phyloP scores from a whole-genome alignment of 208 protist genomes.

The Porcisia deanei region DNA sequence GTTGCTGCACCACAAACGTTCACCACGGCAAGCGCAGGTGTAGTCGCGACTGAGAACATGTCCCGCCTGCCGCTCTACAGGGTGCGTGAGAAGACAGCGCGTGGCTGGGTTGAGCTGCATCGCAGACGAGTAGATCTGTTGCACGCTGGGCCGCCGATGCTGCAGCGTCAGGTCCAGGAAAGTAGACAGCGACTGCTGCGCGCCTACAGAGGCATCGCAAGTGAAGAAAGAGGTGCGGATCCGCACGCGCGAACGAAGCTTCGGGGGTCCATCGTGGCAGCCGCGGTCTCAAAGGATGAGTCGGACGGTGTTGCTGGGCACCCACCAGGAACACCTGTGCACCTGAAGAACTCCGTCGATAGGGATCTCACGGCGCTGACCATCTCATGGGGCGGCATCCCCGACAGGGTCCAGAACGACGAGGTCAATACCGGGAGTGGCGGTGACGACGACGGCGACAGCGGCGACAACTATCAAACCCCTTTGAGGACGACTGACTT shows the following conservation, averaged over 20 bases:
- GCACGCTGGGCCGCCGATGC: slow-evolving; percentile 12
- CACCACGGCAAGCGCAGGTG: not conserved
- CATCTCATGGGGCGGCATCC: slow-evolving; percentile 6
- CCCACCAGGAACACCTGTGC: not conserved
- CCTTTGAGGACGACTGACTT: not conserved
- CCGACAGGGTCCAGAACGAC: not conserved
- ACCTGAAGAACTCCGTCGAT: not conserved
- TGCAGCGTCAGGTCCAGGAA: slow-evolving; percentile 30
- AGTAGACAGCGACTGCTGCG: slow-evolving; percentile 32
- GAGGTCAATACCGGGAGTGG: not conserved
- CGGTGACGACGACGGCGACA: not conserved
- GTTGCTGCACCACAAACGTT: too few relatives aligned
- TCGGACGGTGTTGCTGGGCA: not conserved
- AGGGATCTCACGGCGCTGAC: slow-evolving; percentile 2
- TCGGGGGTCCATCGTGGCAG: not conserved
- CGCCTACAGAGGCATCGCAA: not conserved
- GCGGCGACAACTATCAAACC: not conserved
- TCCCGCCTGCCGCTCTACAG: slow-evolving; percentile 19
- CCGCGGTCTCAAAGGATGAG: not conserved
- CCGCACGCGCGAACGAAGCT: not conserved
- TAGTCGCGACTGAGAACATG: slow-evolving; percentile 4
- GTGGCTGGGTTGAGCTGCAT: slow-evolving; percentile 38
- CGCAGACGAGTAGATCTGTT: slow-evolving; percentile 30
- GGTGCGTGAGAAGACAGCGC: slow-evolving; percentile 29
- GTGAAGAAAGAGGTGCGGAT: not conserved